Conservation (phyloP, 371 early-diverging fungal species). For the Nosema muscidifuracis region DNA sequence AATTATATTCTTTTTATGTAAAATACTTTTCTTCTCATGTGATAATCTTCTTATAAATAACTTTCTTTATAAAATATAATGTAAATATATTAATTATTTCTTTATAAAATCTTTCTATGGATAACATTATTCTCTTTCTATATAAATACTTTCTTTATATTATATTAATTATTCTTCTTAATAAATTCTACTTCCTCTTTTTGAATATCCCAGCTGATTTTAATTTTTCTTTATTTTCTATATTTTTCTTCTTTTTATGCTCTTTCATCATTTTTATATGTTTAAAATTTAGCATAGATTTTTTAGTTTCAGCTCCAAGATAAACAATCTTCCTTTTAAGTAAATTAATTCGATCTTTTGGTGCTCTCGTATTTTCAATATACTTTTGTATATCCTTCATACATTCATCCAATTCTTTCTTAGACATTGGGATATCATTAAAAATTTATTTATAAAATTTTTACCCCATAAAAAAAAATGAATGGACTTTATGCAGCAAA, state of each 20-base stretch:
- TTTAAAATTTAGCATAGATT: slow-evolving; percentile 28
- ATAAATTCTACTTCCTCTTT: too few species aligned
- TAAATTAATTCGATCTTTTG: slow-evolving; percentile 31
- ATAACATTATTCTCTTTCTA: too few species aligned
- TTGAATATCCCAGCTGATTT: slow-evolving; percentile 34
- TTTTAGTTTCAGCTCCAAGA: slow-evolving; percentile 25
- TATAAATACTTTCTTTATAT: too few species aligned
- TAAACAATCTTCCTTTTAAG: slow-evolving; percentile 34
- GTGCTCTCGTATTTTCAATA: slow-evolving; percentile 27
- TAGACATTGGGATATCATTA: background rate
- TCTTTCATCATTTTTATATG: slow-evolving; percentile 36
- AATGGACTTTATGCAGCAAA: slow-evolving; percentile 90
- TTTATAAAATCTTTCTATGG: background rate
- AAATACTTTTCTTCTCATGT: too few species aligned
- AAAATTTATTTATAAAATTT: slow-evolving; percentile 12
- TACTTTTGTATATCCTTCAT: slow-evolving; percentile 40
- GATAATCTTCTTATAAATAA: too few species aligned
- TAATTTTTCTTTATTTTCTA: slow-evolving; percentile 28
- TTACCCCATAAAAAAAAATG: slow-evolving; percentile 61
- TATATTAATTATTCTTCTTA: too few species aligned
- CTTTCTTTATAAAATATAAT: too few species aligned
- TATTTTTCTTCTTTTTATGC: slow-evolving; percentile 6
- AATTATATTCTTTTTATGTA: too few species aligned
- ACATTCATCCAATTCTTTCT: slow-evolving; percentile 1
- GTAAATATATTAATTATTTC: background rate